These are phyloP conservation scores for Acanthamoeba sp. DNA, from an alignment of 208 protist genomes.

Conservation along the genomic window DNA sequence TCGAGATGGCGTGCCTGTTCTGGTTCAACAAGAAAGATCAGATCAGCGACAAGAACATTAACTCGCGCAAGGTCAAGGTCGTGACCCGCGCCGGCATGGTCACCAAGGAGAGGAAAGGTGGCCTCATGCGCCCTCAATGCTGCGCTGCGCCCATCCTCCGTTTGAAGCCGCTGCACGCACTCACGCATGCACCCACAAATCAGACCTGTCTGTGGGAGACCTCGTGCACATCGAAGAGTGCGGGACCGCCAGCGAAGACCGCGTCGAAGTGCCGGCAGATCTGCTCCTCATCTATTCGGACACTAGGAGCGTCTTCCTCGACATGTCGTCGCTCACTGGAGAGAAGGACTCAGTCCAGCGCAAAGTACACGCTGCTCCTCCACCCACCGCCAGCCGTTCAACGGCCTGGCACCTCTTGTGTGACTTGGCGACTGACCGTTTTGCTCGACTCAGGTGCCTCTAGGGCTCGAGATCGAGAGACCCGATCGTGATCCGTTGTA, in stretches of 20 bases:
- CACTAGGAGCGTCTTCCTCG: conserved; percentile 61
- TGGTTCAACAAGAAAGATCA: conserved; percentile 77
- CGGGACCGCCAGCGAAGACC: not conserved
- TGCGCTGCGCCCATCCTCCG: not conserved
- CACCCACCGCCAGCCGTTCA: too few relatives aligned
- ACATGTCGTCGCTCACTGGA: conserved; percentile 72
- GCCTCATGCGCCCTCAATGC: not conserved
- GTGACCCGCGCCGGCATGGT: conserved; percentile 42
- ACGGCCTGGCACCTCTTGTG: too few relatives aligned
- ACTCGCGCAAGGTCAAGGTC: conserved; percentile 70
- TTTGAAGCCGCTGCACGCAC: too few relatives aligned
- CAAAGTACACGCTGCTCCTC: conserved; percentile 15
- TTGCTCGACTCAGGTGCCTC: conserved; percentile 9
- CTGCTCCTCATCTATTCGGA: conserved; percentile 67
- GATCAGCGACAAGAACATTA: conserved; percentile 59
- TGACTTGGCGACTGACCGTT: too few relatives aligned
- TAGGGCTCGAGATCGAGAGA: conserved; percentile 40
- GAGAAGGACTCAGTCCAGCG: conserved; percentile 75
- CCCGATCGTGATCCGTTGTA: conserved; percentile 55
- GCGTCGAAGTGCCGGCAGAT: conserved; percentile 65
- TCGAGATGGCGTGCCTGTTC: conserved; percentile 71
- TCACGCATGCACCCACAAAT: too few relatives aligned
- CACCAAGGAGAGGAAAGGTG: conserved; percentile 72
- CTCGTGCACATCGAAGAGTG: conserved; percentile 68
- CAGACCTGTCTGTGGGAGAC: conserved; percentile 60